Evolutionary conservation across 2,329 filamentous ascomycete genomes (phyloP).

Genomic region (Colletotrichum caudatum): DNA sequence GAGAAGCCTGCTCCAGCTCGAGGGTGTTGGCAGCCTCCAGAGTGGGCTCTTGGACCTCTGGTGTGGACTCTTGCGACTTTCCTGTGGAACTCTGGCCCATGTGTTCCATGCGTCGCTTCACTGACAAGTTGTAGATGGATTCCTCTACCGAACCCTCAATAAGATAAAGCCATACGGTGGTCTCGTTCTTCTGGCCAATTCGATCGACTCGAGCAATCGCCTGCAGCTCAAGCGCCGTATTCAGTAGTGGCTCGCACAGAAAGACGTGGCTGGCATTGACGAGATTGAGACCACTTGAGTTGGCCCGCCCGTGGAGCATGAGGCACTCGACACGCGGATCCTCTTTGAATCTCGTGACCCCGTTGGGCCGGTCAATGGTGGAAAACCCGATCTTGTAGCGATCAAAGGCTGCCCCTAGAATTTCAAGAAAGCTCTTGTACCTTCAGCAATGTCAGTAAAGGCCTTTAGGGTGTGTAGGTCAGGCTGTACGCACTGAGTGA

Average conservation of each 20-base stretch:
- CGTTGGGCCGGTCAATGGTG: conserved; percentile 75
- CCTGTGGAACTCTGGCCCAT: conserved; percentile 65
- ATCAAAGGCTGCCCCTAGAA: conserved; percentile 77
- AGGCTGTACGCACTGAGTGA: conserved; percentile 73
- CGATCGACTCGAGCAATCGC: conserved; percentile 95
- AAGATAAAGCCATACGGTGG: conserved; percentile 95
- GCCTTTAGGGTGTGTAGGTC: not conserved
- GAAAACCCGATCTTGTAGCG: conserved; percentile 80
- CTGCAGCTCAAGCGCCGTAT: conserved; percentile 93
- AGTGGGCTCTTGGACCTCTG: conserved; percentile 67
- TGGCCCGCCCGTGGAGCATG: conserved; percentile 87
- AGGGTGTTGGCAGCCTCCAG: conserved; percentile 88
- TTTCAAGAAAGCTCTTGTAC: conserved; percentile 82
- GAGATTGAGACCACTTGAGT: conserved; percentile 89
- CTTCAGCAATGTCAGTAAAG: conserved; percentile 44
- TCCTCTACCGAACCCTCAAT: conserved; percentile 93
- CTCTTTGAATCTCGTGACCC: conserved; percentile 81
- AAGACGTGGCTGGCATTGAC: conserved; percentile 96
- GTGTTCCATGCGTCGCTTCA: conserved; percentile 81
- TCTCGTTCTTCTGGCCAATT: conserved; percentile 89
- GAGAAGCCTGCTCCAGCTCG: conserved; percentile 80
- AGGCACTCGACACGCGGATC: conserved; percentile 84
- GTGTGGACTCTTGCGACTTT: conserved; percentile 56
- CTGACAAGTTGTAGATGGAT: conserved; percentile 89
- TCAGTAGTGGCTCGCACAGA: conserved; percentile 92